These are phyloP conservation scores for Mortierella sp. DNA, from an alignment of 371 early-diverging fungal species.

Conservation along the genomic window DNA sequence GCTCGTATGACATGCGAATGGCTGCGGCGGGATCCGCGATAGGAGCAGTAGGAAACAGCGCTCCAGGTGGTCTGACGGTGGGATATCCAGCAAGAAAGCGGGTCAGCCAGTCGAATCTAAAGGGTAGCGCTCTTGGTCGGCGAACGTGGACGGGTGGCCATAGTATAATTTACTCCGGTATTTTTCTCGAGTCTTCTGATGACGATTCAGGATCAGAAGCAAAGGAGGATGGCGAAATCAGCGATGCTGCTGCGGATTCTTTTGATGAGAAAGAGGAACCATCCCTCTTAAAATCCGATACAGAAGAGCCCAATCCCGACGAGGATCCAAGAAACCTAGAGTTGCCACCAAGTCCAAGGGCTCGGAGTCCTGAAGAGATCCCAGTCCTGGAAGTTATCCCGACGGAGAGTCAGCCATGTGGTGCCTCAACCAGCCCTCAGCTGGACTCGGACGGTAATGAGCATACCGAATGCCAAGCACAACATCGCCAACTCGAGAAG, in stretches of 20 bases:
- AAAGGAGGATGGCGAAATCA: conserved; percentile 1
- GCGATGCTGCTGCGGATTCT: not conserved
- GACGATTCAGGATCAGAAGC: conserved; percentile 8
- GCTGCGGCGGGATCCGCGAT: conserved; percentile 25
- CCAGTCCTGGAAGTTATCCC: too few species aligned
- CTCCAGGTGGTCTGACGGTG: conserved; percentile 27
- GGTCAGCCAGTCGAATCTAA: conserved; percentile 10
- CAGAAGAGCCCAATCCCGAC: too few species aligned
- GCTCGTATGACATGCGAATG: conserved; percentile 32
- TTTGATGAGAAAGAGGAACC: too few species aligned
- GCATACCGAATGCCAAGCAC: too few species aligned
- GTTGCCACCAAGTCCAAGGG: too few species aligned
- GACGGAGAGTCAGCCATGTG: too few species aligned
- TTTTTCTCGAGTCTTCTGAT: conserved; percentile 46
- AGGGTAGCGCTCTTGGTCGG: conserved; percentile 29
- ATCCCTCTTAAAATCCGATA: too few species aligned
- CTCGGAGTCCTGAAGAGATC: too few species aligned
- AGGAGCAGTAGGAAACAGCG: not conserved
- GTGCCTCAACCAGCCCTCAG: too few species aligned
- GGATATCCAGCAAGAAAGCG: conserved; percentile 36
- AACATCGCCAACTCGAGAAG: too few species aligned
- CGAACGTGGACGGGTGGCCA: conserved; percentile 52
- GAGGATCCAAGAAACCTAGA: too few species aligned
- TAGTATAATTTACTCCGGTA: conserved; percentile 52
- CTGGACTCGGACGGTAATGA: too few species aligned